Evolutionary conservation across 2,329 filamentous ascomycete genomes (phyloP), one percentile per base, ranked within the genome.

Genomic region (Neodidymelliopsis sp.): DNA sequence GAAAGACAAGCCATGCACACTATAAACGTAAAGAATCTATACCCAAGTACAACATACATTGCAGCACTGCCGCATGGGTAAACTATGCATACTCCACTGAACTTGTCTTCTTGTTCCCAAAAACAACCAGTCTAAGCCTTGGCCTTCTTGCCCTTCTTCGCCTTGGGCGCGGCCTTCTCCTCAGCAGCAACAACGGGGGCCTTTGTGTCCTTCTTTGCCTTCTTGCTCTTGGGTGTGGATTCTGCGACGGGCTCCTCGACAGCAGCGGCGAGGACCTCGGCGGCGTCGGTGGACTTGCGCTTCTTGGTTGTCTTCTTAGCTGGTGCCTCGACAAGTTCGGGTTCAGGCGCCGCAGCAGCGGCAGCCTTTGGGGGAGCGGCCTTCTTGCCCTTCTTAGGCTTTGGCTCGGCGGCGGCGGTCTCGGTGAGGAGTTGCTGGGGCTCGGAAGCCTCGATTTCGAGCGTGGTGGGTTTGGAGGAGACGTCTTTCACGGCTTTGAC

Each of bases 401-500:
- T 74, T 9, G 62, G 49, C 30, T 53, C 36, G 10, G 49, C 11
- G 6, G 49, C 37, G 1, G 25, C 18, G 6, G 34, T 23, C 35
- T 71, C 59, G 2, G 48, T 51, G 8, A 71, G 46, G 28, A 66
- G 53, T 39, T 69, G 56, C 40, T 69, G 59, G 18, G 67, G 52
- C 39, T 63, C 60, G 11, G 44, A 59, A 18, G 62, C 59, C 35
- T 67, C 63, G 4, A 65, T 33, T 13, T 59, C 58, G 24, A 56
- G 56, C 3, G 49, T 56, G 28, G 29, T 36, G 24, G 24, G 7
- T 16, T 10, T 25, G 20, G 41, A 18, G n/a, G 63, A 65, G 11
- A 72, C 63, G 12, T 63, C 55, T 16, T 82, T 79, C 6, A 85
- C 81, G 24, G 74, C 74, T 79, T 90, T 95, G 59, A 96, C 75